Base-by-base conservation (phyloP, 1,284 basidiomycete species). In the Ceratobasidium sp. region DNA sequence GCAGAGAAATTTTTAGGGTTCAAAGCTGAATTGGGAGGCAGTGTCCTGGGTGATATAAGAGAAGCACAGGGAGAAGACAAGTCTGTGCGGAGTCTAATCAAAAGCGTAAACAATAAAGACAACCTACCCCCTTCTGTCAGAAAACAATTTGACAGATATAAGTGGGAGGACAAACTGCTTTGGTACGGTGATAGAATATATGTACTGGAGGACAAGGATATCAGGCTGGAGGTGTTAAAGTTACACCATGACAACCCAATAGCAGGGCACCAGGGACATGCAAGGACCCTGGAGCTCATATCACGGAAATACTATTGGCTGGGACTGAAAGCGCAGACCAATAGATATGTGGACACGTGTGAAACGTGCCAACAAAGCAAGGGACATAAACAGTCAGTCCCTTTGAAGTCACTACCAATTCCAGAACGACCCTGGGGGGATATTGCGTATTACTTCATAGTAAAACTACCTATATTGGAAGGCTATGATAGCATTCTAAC, bases 21-120 rank as follows among this genome's bases (percentile, higher is more conserved):
- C n/a, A n/a, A 20, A 47, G 53, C 23, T 3, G 23, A 31, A 23
- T 20, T 26, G 10, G n/a, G 42, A 13, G 8, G 17, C 42, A 23
- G 13, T 3, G 31, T 45, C 17, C 13, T 23, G 1, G 8, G 42
- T 10, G 63, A 65, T 26, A 49, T 65, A 6, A 49, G 10, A 8
- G n/a, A 51, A 17, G 69, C 54, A 15, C 67, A 54, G 23, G 39
- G 4, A 28, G 28, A 73, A 20, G 28, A 73, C 39, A n/a, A 68
- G 11, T 28, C 54, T 56, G 7, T 68, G 11, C 10, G 17, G 17
- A 45, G 11, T 11, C 60, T 63, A 15, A 23, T 37, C 10, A 10
- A 11, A 37, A 63, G 60, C 11, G 23, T 26, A 5, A 35, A 39
- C 3, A 63, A 39, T 10, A 63, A 63, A 35, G 37, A 63, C 11